Percentiles rank a stretch among this genome's conserved stretches.
Evolutionary conservation across 345 rosid species (phyloP).

Genomic region (Citrus unshiu): DNA sequence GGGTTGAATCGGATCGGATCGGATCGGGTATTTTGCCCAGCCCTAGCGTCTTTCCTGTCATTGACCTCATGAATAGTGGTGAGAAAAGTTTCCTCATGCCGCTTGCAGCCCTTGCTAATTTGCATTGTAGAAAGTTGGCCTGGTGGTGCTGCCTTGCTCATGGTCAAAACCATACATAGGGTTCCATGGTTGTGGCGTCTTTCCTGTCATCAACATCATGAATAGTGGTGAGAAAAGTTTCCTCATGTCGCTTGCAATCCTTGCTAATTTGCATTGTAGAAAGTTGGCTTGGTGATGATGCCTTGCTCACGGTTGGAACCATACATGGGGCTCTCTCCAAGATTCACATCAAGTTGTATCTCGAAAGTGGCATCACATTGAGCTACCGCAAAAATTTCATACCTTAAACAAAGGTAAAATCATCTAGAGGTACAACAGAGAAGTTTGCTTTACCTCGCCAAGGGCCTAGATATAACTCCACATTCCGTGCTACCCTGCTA

Average conservation of each 20-base stretch:
- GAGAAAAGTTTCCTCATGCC: neutral
- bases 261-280: neutral
- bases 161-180: accelerated
- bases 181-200: too few relatives aligned
- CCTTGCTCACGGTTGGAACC: neutral
- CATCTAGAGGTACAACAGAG: neutral
- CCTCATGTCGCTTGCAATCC: accelerated
- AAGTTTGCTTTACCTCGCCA: neutral
- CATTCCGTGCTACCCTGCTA: accelerated
- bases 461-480: neutral
- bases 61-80: neutral
- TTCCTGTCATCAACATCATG: accelerated
- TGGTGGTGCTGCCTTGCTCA: neutral
- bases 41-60: too few relatives aligned
- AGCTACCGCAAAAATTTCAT: neutral
- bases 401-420: neutral
- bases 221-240: neutral
- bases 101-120: neutral
- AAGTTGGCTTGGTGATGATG: neutral
- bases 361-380: neutral
- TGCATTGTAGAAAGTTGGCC: neutral
- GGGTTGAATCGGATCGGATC: too few relatives aligned
- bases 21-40: too few relatives aligned
- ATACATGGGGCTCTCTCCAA: too few relatives aligned
- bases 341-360: too few relatives aligned